Percentiles rank a stretch among this genome's conserved stretches.
Evolutionary conservation across 495 filamentous ascomycete genomes (phyloP).

Genomic region (Penicillium soppii): DNA sequence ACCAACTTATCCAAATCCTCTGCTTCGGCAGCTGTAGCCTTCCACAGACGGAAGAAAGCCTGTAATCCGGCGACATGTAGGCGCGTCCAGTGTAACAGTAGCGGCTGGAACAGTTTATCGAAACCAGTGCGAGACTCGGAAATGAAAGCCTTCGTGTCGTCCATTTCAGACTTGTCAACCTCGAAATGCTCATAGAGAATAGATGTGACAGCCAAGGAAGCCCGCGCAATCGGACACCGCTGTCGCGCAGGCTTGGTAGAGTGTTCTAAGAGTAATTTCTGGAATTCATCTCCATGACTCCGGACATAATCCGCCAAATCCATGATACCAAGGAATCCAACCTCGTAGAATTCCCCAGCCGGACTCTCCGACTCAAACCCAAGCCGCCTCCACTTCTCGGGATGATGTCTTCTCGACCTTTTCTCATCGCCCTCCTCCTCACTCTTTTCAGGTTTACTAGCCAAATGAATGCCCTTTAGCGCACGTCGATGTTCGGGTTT

Average conservation of each 20-base stretch:
- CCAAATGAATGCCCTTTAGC: constrained; percentile 77
- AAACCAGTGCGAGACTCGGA: constrained; percentile 76
- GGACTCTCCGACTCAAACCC: constrained; percentile 93
- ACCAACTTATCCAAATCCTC: constrained; percentile 92
- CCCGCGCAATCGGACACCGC: constrained; percentile 84
- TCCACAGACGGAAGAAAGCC: constrained; percentile 91
- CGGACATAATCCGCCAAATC: constrained; percentile 91
- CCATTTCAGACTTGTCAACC: constrained; percentile 80
- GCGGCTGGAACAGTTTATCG: constrained; percentile 83
- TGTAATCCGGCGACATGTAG: constrained; percentile 89
- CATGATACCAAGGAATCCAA: constrained; percentile 95
- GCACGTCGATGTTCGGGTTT: constrained; percentile 86
- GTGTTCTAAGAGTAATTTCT: constrained; percentile 89
- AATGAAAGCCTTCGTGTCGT: constrained; percentile 74
- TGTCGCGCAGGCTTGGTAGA: constrained; percentile 67
- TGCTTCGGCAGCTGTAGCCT: constrained; percentile 73
- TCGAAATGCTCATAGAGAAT: constrained; percentile 96
- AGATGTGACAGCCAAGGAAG: constrained; percentile 81
- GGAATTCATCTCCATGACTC: constrained; percentile 87
- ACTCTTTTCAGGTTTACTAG: constrained; percentile 67
- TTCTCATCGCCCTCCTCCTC: constrained; percentile 48
- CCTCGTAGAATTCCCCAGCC: constrained; percentile 75
- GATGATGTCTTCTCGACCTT: constrained; percentile 65
- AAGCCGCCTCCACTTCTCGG: constrained; percentile 90
- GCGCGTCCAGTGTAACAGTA: constrained; percentile 93